phyloP scores from a whole-genome alignment of 2,329 filamentous ascomycete genomes.

The Talaromyces sp. region DNA sequence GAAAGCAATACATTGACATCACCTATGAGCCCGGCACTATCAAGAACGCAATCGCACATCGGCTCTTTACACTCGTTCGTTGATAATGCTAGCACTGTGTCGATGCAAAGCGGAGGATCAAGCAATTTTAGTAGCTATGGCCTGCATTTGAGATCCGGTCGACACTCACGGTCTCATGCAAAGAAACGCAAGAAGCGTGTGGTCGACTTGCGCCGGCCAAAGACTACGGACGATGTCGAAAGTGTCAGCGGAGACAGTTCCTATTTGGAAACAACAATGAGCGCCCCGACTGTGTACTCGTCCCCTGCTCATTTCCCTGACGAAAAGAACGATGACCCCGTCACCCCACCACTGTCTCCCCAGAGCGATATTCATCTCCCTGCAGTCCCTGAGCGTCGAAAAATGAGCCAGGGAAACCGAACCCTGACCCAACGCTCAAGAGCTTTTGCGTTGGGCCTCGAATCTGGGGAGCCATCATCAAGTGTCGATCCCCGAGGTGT shows the following conservation, averaged over 20 bases:
- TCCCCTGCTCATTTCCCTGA: slow-evolving; percentile 56
- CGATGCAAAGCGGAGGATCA: slow-evolving; percentile 57
- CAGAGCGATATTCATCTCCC: slow-evolving; percentile 28
- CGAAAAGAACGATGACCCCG: slow-evolving; percentile 53
- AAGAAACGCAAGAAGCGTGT: slow-evolving; percentile 46
- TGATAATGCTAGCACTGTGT: slow-evolving; percentile 63
- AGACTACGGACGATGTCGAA: slow-evolving; percentile 36
- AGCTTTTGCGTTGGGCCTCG: slow-evolving; percentile 17
- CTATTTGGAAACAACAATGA: slow-evolving; percentile 34
- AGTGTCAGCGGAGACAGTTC: slow-evolving; percentile 40
- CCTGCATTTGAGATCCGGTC: slow-evolving; percentile 35
- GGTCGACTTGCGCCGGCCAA: slow-evolving; percentile 42
- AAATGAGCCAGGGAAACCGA: slow-evolving; percentile 23
- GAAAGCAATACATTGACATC: slow-evolving; percentile 47
- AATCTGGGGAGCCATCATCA: slow-evolving; percentile 23
- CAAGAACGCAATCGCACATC: slow-evolving; percentile 60
- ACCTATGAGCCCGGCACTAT: slow-evolving; percentile 48
- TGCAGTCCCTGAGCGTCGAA: slow-evolving; percentile 30
- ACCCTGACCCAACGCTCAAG: slow-evolving; percentile 20
- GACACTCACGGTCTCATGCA: slow-evolving; percentile 41
- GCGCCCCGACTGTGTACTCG: slow-evolving; percentile 47
- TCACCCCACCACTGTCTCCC: slow-evolving; percentile 50
- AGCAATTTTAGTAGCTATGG: slow-evolving; percentile 36
- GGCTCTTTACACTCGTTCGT: slow-evolving; percentile 70
- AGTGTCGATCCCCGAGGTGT: slow-evolving; percentile 14